A percentile compares a stretch with the other conserved stretches of the same genome.
Conservation (phyloP, 345 rosid species). For the Odontarrhena argentea region DNA sequence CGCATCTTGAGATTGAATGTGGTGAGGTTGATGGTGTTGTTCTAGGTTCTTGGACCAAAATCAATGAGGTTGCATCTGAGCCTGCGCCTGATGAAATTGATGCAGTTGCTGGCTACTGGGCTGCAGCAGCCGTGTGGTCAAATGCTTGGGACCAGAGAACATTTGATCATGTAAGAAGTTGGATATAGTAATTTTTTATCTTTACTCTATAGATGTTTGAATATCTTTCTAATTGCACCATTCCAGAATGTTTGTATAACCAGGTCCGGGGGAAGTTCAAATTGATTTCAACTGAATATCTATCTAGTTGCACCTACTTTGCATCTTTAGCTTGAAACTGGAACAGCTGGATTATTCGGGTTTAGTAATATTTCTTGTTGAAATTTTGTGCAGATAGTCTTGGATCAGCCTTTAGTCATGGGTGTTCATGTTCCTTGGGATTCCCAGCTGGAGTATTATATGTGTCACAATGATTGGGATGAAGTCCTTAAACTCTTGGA, state of each 20-base stretch:
- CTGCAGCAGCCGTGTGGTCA: conserved; percentile 94
- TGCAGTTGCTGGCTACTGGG: conserved; percentile 85
- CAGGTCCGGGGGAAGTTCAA: conserved; percentile 14
- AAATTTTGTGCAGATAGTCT: conserved; percentile 67
- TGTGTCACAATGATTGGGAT: conserved; percentile 90
- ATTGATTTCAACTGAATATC: conserved; percentile 11
- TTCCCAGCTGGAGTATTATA: conserved; percentile 84
- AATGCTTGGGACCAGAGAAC: conserved; percentile 92
- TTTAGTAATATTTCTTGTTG: conserved; percentile 36
- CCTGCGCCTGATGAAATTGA: conserved; percentile 55
- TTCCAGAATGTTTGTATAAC: conserved; percentile 25
- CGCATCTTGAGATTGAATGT: conserved; percentile 60
- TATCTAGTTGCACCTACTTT: neutral
- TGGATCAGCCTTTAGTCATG: conserved; percentile 94
- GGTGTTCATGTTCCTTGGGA: conserved; percentile 96
- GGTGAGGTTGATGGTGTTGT: conserved; percentile 98
- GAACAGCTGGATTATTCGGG: conserved; percentile 7
- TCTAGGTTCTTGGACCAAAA: conserved; percentile 81
- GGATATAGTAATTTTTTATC: conserved; percentile 11
- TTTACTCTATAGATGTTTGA: conserved; percentile 12
- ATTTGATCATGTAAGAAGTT: conserved; percentile 76
- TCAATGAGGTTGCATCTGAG: conserved; percentile 55
- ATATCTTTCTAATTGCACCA: conserved; percentile 28
- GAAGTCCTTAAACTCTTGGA: conserved; percentile 82
- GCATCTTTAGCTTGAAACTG: conserved; percentile 25